Conservation (phyloP, 1,139 yeast genomes). For the Candida freyschussii region DNA sequence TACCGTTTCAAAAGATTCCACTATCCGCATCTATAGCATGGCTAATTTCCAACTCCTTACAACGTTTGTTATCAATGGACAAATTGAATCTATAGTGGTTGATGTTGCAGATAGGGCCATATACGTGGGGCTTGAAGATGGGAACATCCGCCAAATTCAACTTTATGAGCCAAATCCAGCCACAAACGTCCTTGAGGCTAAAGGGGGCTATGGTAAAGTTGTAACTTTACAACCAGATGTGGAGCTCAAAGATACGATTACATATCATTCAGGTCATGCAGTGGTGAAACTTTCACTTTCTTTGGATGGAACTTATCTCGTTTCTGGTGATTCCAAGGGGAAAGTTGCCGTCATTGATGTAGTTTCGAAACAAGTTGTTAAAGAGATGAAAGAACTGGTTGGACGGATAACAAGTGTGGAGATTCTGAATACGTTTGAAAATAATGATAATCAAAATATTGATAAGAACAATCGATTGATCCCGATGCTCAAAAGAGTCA, state of each 20-base stretch:
- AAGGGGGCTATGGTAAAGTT: conserved; percentile 53
- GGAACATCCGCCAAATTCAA: conserved; percentile 54
- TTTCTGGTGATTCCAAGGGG: conserved; percentile 74
- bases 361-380: conserved; percentile 70
- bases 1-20: conserved; percentile 71
- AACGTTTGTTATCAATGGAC: conserved; percentile 62
- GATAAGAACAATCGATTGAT: conserved; percentile 27
- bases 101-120: conserved; percentile 81
- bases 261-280: conserved; percentile 45
- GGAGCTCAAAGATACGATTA: conserved; percentile 48
- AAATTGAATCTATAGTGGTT: conserved; percentile 55
- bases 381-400: conserved; percentile 52
- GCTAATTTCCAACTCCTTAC: conserved; percentile 41
- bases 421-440: conserved; percentile 23
- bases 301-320: conserved; percentile 68
- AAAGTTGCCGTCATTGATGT: conserved; percentile 66
- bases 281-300: conserved; percentile 57
- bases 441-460: conserved; percentile 10
- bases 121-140: conserved; percentile 66
- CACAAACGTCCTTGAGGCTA: conserved; percentile 44
- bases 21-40: conserved; percentile 63
- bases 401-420: conserved; percentile 35
- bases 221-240: conserved; percentile 48
- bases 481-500: conserved; percentile 58
- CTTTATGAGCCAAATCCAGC: conserved; percentile 45